phyloP scores from a whole-genome alignment of 805 yeast genomes.

The Wickerhamiella nectarea region DNA sequence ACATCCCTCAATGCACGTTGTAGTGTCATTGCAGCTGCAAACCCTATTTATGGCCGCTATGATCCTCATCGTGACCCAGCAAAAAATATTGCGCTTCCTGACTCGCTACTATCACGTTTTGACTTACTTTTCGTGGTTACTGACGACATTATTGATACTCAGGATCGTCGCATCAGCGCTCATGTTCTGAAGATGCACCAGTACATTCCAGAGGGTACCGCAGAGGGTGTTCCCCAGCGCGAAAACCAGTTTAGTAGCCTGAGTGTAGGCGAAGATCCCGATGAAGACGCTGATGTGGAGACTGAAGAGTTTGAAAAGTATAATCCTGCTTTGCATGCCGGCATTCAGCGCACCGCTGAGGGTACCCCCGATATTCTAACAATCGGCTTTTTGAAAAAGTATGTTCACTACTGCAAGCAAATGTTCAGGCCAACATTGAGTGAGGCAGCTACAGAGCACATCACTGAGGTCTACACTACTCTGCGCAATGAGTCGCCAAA shows the following conservation, averaged over 20 bases:
- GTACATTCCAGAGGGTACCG: conserved; percentile 70
- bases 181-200: conserved; percentile 92
- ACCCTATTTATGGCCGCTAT: conserved; percentile 93
- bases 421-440: conserved; percentile 73
- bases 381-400: conserved; percentile 78
- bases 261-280: conserved; percentile 60
- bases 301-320: conserved; percentile 63
- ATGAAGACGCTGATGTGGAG: conserved; percentile 29
- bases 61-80: conserved; percentile 94
- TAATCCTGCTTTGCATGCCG: conserved; percentile 70
- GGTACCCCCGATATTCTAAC: conserved; percentile 41
- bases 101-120: conserved; percentile 89
- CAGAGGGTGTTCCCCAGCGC: conserved; percentile 87
- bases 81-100: conserved; percentile 91
- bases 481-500: conserved; percentile 59
- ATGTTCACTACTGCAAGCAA: conserved; percentile 85
- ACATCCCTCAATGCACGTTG: conserved; percentile 93
- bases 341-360: conserved; percentile 37
- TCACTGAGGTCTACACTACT: conserved; percentile 66
- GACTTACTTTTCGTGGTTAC: conserved; percentile 91
- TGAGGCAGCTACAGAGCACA: conserved; percentile 60
- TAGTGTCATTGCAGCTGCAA: conserved; percentile 94
- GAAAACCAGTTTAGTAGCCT: conserved; percentile 58
- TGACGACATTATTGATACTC: conserved; percentile 75
- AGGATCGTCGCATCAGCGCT: conserved; percentile 80